phyloP scores from a whole-genome alignment of 176 grass and related monocot genomes.

The Aechmea fasciata region DNA sequence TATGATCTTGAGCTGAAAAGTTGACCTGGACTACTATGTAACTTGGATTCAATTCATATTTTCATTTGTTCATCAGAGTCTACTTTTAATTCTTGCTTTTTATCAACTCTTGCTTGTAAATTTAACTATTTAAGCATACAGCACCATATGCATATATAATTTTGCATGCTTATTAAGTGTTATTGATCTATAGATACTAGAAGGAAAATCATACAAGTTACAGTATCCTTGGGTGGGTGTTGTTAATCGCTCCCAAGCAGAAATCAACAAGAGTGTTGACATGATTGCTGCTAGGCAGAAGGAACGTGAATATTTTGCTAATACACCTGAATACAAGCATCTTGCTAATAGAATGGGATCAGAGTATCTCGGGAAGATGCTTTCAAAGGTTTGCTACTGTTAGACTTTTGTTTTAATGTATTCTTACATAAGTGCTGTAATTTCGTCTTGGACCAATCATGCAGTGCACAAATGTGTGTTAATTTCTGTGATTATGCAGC shows the following conservation, averaged over 20 bases:
- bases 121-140: no score
- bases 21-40: no score
- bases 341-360: background rate
- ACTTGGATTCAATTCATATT: no score
- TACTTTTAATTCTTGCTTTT: no score
- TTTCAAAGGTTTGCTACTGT: slow-evolving; percentile 3
- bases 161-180: background rate
- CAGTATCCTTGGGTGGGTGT: background rate
- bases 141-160: no score
- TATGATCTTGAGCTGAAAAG: no score
- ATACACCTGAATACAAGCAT: background rate
- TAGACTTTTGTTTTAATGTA: background rate
- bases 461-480: background rate
- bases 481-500: background rate
- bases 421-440: background rate
- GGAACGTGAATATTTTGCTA: background rate
- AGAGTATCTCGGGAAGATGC: background rate
- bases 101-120: no score
- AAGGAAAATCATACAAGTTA: background rate
- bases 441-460: background rate
- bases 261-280: background rate
- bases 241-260: background rate
- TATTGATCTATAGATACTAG: background rate
- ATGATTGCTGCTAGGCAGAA: slow-evolving; percentile 1
- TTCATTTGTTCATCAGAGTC: no score